A percentile compares a stretch with the other conserved stretches of the same genome.
These are phyloP conservation scores for Coemansia sp. DNA, from an alignment of 192 early-diverging fungal genomes.

Conservation along the genomic window DNA sequence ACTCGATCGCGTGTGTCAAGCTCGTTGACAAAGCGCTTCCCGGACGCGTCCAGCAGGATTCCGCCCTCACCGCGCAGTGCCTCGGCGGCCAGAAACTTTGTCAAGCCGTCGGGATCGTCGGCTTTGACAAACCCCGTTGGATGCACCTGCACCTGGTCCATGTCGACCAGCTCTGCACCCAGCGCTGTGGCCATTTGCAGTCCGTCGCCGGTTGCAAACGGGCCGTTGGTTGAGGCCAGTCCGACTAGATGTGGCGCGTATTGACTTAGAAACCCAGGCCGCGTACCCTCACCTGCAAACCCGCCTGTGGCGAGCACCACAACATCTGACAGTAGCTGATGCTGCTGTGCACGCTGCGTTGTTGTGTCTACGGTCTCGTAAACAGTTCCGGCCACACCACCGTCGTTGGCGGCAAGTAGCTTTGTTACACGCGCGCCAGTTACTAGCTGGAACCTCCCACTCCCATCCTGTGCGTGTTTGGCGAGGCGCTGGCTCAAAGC, in stretches of 20 bases:
- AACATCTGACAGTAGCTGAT: too few relatives aligned
- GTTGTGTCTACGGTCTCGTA: slow-evolving; percentile 73
- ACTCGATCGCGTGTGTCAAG: slow-evolving; percentile 92
- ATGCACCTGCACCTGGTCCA: slow-evolving; percentile 96
- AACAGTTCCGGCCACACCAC: slow-evolving; percentile 74
- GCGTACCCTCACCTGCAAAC: slow-evolving; percentile 86
- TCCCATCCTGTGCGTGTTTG: slow-evolving; percentile 60
- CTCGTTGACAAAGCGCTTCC: slow-evolving; percentile 89
- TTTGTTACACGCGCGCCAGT: slow-evolving; percentile 79
- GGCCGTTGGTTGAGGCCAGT: slow-evolving; percentile 87
- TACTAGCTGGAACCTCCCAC: slow-evolving; percentile 70
- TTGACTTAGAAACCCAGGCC: slow-evolving; percentile 70
- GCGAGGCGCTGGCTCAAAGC: slow-evolving; percentile 79
- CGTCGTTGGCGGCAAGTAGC: slow-evolving; percentile 62
- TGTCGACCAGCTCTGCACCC: slow-evolving; percentile 83
- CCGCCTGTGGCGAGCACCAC: slow-evolving; percentile 94
- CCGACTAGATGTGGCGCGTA: slow-evolving; percentile 72
- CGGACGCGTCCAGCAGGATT: slow-evolving; percentile 72
- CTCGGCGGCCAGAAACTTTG: slow-evolving; percentile 95
- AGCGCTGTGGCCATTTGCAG: slow-evolving; percentile 77
- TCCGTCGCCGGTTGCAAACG: slow-evolving; percentile 93
- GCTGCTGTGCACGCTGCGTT: slow-evolving; percentile 40
- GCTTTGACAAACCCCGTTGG: slow-evolving; percentile 94
- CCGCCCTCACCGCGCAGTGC: slow-evolving; percentile 93
- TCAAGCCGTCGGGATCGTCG: slow-evolving; percentile 80